Conservation (phyloP, 108 stramenopile genomes). For the Cyclotella cryptica region DNA sequence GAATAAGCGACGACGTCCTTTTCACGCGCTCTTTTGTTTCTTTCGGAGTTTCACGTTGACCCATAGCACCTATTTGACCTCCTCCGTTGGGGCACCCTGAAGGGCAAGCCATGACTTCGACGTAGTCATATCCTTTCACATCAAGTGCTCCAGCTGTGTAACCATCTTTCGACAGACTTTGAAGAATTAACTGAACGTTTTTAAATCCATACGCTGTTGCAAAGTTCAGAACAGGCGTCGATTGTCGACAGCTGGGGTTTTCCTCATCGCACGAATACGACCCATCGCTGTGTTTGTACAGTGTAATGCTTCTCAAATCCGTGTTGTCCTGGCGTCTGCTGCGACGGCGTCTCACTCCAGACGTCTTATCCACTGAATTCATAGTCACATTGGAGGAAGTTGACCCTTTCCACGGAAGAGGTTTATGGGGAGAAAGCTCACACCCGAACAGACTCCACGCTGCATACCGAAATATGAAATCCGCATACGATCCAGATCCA, state of each 20-base stretch:
- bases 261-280: constrained; percentile 44
- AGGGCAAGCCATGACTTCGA: constrained; percentile 99
- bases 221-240: constrained; percentile 76
- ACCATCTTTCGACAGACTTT: constrained; percentile 48
- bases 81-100: constrained; percentile 98
- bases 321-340: constrained; percentile 56
- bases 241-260: neutral
- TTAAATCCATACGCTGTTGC: constrained; percentile 97
- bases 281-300: constrained; percentile 67
- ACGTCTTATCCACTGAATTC: constrained; percentile 18
- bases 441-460: constrained; percentile 65
- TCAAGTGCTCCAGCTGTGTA: neutral
- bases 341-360: constrained; percentile 37
- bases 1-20: constrained; percentile 42
- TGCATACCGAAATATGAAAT: constrained; percentile 81
- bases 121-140: constrained; percentile 68
- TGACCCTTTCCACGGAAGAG: constrained; percentile 62
- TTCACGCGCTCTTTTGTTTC: constrained; percentile 76
- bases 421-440: constrained; percentile 35
- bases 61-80: constrained; percentile 74
- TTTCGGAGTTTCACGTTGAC: constrained; percentile 76
- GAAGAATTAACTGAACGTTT: constrained; percentile 91
- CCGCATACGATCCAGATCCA: constrained; percentile 83
- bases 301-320: constrained; percentile 63
- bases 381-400: constrained; percentile 9